Conservation (phyloP, 2,329 filamentous ascomycete genomes). For the Hymenoscyphus infarciens region DNA sequence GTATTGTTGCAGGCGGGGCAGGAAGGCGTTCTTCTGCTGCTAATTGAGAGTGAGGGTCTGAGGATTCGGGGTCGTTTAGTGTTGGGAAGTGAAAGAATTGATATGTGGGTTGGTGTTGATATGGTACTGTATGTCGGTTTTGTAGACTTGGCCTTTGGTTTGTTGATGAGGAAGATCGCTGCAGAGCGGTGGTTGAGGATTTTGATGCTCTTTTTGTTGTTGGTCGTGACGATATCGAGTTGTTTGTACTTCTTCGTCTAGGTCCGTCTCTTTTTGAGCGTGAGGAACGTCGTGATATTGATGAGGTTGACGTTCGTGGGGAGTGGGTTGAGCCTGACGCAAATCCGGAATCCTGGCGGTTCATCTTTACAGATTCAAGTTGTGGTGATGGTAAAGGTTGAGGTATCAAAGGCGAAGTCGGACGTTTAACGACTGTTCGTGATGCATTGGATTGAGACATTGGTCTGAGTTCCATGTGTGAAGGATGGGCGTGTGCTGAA, state of each 20-base stretch:
- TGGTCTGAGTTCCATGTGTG: constrained; percentile 23
- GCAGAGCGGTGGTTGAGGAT: constrained; percentile 16
- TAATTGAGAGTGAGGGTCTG: neutral
- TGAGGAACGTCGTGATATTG: constrained; percentile 12
- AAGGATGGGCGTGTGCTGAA: constrained; percentile 27
- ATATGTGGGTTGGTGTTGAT: constrained; percentile 17
- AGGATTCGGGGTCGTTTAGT: constrained; percentile 17
- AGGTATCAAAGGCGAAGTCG: constrained; percentile 9
- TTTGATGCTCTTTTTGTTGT: constrained; percentile 23
- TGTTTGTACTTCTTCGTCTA: constrained; percentile 17
- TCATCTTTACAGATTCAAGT: constrained; percentile 25
- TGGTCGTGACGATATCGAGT: constrained; percentile 21
- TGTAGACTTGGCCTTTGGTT: constrained; percentile 10
- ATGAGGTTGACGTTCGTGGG: constrained; percentile 22
- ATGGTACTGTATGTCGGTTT: constrained; percentile 15
- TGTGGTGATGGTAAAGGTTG: constrained; percentile 14
- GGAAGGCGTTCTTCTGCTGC: constrained; percentile 21
- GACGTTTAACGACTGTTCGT: constrained; percentile 8
- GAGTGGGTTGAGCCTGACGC: constrained; percentile 18
- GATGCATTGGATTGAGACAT: constrained; percentile 9
- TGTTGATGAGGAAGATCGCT: constrained; percentile 11
- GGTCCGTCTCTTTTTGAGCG: constrained; percentile 18
- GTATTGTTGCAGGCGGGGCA: constrained; percentile 55
- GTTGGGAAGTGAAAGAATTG: constrained; percentile 35
- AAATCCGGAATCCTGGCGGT: constrained; percentile 33